These are phyloP conservation scores for Pleurotus platypus DNA, from an alignment of 768 basidiomycete species.

Conservation along the genomic window DNA sequence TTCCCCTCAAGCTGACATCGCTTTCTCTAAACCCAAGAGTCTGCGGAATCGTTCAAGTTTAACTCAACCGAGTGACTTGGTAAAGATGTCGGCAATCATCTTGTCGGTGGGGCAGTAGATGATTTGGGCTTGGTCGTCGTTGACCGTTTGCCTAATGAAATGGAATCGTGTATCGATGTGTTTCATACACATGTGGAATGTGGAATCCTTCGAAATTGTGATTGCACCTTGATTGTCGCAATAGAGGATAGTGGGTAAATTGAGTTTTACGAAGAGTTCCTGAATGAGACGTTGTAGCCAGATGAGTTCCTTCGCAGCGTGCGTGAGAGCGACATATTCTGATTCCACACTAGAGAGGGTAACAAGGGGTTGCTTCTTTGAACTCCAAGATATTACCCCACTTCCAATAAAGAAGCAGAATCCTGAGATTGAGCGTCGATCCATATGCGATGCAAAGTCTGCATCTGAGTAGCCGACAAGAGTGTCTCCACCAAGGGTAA, in stretches of 20 bases:
- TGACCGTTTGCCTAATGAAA: constrained; percentile 17
- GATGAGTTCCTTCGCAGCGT: constrained; percentile 16
- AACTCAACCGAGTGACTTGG: constrained; percentile 10
- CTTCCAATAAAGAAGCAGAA: too few species aligned
- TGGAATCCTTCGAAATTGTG: too few species aligned
- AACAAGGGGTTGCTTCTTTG: constrained; percentile 8
- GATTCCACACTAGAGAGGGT: constrained; percentile 15
- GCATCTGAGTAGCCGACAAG: background rate
- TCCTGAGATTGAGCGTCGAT: too few species aligned
- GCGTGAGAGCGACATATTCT: constrained; percentile 15
- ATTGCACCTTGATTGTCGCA: too few species aligned
- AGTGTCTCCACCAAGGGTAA: constrained; percentile 13
- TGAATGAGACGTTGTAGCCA: constrained; percentile 23
- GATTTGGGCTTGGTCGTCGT: background rate
- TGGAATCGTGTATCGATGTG: constrained; percentile 28
- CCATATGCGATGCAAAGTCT: too few species aligned
- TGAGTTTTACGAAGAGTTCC: constrained; percentile 14
- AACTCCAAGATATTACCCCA: too few species aligned
- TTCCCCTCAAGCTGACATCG: background rate
- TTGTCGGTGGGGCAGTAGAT: constrained; percentile 10
- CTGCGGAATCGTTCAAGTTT: background rate
- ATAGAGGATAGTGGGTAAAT: too few species aligned
- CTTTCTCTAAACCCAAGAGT: background rate
- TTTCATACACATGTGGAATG: constrained; percentile 20
- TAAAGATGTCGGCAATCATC: constrained; percentile 24